Base-by-base conservation (phyloP, 768 basidiomycete species). In the Tricholoma sp. region DNA sequence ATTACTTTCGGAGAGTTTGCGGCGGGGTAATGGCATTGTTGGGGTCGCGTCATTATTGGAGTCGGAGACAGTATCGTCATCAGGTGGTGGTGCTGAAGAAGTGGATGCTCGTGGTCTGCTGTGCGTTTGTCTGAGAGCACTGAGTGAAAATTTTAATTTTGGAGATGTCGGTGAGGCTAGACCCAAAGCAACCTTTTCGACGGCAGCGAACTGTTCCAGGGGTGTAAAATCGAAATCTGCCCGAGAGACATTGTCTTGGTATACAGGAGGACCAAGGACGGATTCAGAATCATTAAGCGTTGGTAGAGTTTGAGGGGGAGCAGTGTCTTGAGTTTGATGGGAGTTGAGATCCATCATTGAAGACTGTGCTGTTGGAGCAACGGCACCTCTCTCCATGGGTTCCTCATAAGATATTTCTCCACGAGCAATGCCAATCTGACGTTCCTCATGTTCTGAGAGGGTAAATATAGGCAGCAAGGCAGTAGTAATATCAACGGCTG, bases 1-100 rank as follows among this genome's bases (percentile, higher is more conserved):
- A 51, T 84, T 87, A 62, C 88, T 91, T 67, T 93, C 88, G 62
- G 90, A 94, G 56, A 96, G 78, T 65, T 94, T 96, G 49, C 96
- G 88, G 59, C 91, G 88, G 19, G 37, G 57, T 5, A n/a, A 55
- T 16, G 24, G 59, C 39, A 5, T 59, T 34, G 8, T n/a, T 31
- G 47, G 24, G 5, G 24, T 27, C 5, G 5, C 24, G 24, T 27
- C 24, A 5, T 27, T 27, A 5, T 27, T 57, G 57, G 50, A 62
- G 50, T 39, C 47, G 29, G 43, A 12, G 34, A 18, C 11, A 22
- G 22, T 18, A 50, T 37, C 4, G 37, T 34, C 19, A 37, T 5
- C 46, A 51, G 57, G 22, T 56, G 60, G 37, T 35, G 37, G 14
- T 16, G 43, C 16, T 7, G 46, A 34, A 0, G 55, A 37, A 16